A percentile compares a stretch with the other conserved stretches of the same genome.
phyloP scores from a whole-genome alignment of 2,329 filamentous ascomycete species.

The Fusarium lateritium region DNA sequence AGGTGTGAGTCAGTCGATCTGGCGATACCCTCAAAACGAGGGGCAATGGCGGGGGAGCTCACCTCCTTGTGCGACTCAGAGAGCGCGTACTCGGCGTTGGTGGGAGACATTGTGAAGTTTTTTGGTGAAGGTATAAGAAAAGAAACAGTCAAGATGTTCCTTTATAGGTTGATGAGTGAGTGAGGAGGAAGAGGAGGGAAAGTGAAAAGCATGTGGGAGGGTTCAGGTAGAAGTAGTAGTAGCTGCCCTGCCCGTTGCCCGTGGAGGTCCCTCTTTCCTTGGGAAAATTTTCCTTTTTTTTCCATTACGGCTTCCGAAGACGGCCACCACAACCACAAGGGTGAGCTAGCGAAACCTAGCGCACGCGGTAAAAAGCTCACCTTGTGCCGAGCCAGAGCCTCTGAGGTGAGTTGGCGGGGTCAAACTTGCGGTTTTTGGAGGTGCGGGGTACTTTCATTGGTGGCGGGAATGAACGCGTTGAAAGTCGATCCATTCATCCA shows the following conservation, averaged over 20 bases:
- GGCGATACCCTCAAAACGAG: slow-evolving; percentile 14
- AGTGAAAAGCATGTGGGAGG: slow-evolving; percentile 37
- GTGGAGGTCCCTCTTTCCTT: slow-evolving; percentile 28
- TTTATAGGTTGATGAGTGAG: slow-evolving; percentile 22
- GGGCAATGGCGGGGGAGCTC: slow-evolving; percentile 51
- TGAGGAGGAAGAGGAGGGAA: slow-evolving; percentile 27
- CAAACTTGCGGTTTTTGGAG: slow-evolving; percentile 39
- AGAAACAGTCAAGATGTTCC: slow-evolving; percentile 25
- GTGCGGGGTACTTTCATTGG: slow-evolving; percentile 48
- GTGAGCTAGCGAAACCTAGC: slow-evolving; percentile 23
- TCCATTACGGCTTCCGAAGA: slow-evolving; percentile 41
- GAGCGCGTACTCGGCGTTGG: slow-evolving; percentile 66
- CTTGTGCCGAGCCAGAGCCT: slow-evolving; percentile 32
- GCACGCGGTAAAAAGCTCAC: slow-evolving; percentile 37
- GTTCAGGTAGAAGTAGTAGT: slow-evolving; percentile 37
- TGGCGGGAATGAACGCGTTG: slow-evolving; percentile 23
- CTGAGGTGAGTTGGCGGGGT: slow-evolving; percentile 35
- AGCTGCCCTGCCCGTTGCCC: slow-evolving; percentile 9
- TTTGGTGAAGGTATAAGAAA: slow-evolving; percentile 24
- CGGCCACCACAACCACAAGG: slow-evolving; percentile 27
- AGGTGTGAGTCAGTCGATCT: slow-evolving; percentile 36
- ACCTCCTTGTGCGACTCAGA: slow-evolving; percentile 70
- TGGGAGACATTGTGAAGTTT: slow-evolving; percentile 57
- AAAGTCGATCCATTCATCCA: slow-evolving; percentile 14
- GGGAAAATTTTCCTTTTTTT: slow-evolving; percentile 35